phyloP scores from a whole-genome alignment of 768 basidiomycete species.

The Ephemerocybe angulata region DNA sequence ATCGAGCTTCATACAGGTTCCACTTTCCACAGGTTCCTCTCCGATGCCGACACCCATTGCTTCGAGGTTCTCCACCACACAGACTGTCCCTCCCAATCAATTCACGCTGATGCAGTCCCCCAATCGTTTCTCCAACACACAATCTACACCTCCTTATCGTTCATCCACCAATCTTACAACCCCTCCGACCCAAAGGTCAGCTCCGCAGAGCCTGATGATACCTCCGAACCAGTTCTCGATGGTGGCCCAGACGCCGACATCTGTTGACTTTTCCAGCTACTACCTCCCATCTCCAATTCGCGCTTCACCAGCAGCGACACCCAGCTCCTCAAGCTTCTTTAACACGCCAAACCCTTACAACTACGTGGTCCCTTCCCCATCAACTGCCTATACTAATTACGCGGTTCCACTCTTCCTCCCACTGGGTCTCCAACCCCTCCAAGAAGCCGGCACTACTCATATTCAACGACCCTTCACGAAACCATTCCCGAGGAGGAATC shows the following conservation, averaged over 20 bases:
- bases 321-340: too few species aligned
- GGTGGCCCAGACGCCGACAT: too few species aligned
- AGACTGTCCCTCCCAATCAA: neutral
- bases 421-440: neutral
- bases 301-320: too few species aligned
- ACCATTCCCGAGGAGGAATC: neutral
- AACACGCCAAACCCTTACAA: neutral
- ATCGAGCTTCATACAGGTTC: neutral
- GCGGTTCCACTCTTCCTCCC: neutral
- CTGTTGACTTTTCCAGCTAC: too few species aligned
- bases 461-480: neutral
- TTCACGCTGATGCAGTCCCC: too few species aligned
- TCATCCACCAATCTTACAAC: too few species aligned
- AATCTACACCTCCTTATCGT: too few species aligned
- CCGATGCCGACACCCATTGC: neutral
- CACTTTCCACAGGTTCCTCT: neutral
- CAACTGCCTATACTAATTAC: neutral
- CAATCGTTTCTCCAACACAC: too few species aligned
- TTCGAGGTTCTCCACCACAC: neutral
- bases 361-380: neutral
- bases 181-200: too few species aligned
- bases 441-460: neutral
- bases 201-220: too few species aligned
- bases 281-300: too few species aligned
- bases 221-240: too few species aligned